Percentiles rank a stretch among this genome's conserved stretches.
phyloP scores from a whole-genome alignment of 2,329 filamentous ascomycete species.

The Huntiella abstrusa region DNA sequence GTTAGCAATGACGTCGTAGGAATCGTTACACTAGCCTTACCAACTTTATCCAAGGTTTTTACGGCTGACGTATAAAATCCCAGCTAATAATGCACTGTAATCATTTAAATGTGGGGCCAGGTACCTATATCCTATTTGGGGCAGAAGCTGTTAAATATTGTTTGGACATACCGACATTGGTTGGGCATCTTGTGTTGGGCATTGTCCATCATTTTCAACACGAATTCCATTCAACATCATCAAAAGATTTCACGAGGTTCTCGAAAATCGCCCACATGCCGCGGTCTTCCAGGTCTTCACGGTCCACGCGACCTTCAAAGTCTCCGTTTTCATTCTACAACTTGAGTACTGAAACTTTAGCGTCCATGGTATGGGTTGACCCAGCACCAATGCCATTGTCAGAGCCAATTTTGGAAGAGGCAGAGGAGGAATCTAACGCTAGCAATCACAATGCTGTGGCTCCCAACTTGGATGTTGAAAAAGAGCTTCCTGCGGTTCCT shows the following conservation, averaged over 20 bases:
- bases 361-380: conserved; percentile 57
- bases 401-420: conserved; percentile 25
- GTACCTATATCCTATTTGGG: no score
- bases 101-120: no score
- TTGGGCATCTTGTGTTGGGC: no score
- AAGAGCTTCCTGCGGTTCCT: conserved; percentile 26
- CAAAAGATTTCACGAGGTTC: not conserved
- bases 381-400: conserved; percentile 71
- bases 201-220: no score
- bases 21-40: not conserved
- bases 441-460: conserved; percentile 18
- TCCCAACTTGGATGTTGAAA: conserved; percentile 19
- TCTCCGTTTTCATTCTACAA: conserved; percentile 10
- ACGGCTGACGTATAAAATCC: not conserved
- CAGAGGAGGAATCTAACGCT: conserved; percentile 20
- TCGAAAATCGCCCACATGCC: not conserved
- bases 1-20: no score
- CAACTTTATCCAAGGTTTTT: not conserved
- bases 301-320: conserved; percentile 2
- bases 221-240: no score
- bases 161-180: no score
- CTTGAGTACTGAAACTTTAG: conserved; percentile 8
- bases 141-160: no score
- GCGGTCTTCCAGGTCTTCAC: conserved; percentile 4
- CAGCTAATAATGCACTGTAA: no score